Base-by-base conservation (phyloP, 192 early-diverging fungal genomes). In the Coemansia sp. region DNA sequence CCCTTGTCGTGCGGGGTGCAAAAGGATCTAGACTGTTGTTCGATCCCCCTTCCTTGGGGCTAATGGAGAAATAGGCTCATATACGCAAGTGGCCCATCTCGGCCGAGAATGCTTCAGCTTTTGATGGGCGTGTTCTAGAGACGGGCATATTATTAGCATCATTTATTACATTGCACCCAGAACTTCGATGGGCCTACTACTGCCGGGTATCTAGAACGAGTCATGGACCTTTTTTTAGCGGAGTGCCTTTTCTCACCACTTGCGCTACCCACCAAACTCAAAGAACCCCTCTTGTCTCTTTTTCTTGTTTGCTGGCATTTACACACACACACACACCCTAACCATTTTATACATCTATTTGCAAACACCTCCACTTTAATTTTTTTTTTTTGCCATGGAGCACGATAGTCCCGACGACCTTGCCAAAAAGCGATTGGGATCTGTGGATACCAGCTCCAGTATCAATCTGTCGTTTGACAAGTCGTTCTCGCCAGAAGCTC, bases 371-470 rank as follows among this genome's bases (percentile, higher is more conserved):
- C 52, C 47, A 20, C 12, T 46, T 46, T 16, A 13, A 44, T 44
- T 43, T 51, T 63, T 3, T 59, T 59, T 34, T 36, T 6, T 76
- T 63, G 61, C 54, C 15, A 65, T 24, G 52, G 42, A 54, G 12
- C 46, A 59, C 60, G 22, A 57, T 55, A 64, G 46, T 1, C 68
- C 65, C 7, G 54, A 43, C 13, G 67, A 66, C 13, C 63, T 38
- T 22, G 60, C 63, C 29, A 76, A 57, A 33, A 70, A 62, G 33
- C 68, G 68, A 36, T 65, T 76, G 64, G 42, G 71, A 38, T 71
- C 71, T 27, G 61, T 74, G n/a, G 74, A 81, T 36, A 81, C 74
- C 12, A 71, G 70, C 65, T 76, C 71, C 22, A 81, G 74, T 47
- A 71, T 81, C 38, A 71, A 75, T 20, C 52, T 81, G 61, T 68